Evolutionary conservation across 768 basidiomycete species (phyloP).

Genomic region (Termitomyces sp.): DNA sequence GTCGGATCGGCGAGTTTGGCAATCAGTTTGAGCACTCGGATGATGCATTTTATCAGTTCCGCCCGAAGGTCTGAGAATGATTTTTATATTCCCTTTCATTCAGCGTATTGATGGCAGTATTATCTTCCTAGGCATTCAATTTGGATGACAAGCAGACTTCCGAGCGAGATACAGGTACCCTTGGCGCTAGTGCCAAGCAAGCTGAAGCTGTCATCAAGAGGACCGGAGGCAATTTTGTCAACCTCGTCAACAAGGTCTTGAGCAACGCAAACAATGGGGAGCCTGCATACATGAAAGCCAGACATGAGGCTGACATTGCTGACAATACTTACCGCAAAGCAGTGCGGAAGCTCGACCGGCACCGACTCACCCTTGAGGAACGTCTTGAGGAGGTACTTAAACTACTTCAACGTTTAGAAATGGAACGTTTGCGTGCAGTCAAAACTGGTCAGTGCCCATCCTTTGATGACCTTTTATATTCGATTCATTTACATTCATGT

Average conservation of each 20-base stretch:
- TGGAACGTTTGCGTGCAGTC: slow-evolving; percentile 74
- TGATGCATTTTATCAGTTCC: slow-evolving; percentile 81
- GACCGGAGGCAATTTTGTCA: slow-evolving; percentile 57
- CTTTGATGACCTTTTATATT: not conserved
- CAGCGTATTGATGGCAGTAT: not conserved
- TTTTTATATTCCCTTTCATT: not conserved
- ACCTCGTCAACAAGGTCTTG: slow-evolving; percentile 68
- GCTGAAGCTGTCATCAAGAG: slow-evolving; percentile 59
- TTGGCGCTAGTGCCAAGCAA: slow-evolving; percentile 21
- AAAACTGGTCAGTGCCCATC: slow-evolving; percentile 64
- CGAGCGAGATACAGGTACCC: slow-evolving; percentile 14
- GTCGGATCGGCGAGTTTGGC: slow-evolving; percentile 78
- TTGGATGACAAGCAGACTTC: slow-evolving; percentile 31
- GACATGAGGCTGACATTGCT: slow-evolving; percentile 76
- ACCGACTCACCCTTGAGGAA: slow-evolving; percentile 83
- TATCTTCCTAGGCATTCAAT: slow-evolving; percentile 48
- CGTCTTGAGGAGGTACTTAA: slow-evolving; percentile 79
- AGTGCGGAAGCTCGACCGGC: slow-evolving; percentile 78
- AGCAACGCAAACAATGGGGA: slow-evolving; percentile 45
- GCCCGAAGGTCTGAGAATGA: slow-evolving; percentile 53
- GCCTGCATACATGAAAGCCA: slow-evolving; percentile 61
- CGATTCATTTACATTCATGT: not conserved
- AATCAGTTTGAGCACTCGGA: slow-evolving; percentile 75
- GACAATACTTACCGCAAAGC: slow-evolving; percentile 75
- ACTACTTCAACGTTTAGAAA: slow-evolving; percentile 78